Evolutionary conservation across 2,329 filamentous ascomycete species (phyloP).

Genomic region (Cadophora luteo-olivacea): DNA sequence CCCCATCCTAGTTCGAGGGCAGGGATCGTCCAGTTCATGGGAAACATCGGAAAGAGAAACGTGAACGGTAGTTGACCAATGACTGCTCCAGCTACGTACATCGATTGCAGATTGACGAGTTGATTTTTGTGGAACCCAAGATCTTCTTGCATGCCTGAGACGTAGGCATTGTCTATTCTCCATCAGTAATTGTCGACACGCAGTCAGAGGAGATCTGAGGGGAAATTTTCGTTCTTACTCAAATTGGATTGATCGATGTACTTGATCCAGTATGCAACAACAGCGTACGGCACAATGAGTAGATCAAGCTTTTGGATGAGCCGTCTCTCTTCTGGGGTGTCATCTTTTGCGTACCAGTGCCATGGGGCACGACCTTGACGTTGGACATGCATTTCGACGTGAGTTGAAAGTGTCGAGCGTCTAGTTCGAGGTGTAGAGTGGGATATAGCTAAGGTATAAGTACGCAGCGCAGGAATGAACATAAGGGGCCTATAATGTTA

Average conservation of each 20-base stretch:
- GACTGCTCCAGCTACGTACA: constrained; percentile 38
- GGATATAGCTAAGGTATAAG: not conserved
- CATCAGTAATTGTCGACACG: constrained; percentile 15
- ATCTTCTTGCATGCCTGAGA: constrained; percentile 47
- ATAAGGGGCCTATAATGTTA: not conserved
- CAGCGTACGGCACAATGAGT: constrained; percentile 61
- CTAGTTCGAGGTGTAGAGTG: not conserved
- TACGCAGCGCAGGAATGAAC: not conserved
- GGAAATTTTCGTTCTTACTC: constrained; percentile 27
- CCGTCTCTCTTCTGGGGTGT: constrained; percentile 56
- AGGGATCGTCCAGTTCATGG: constrained; percentile 41
- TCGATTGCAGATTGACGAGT: constrained; percentile 45
- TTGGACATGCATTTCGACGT: constrained; percentile 28
- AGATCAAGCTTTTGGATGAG: constrained; percentile 62
- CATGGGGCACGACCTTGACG: constrained; percentile 35
- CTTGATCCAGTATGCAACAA: constrained; percentile 59
- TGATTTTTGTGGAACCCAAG: constrained; percentile 58
- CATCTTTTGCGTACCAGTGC: constrained; percentile 56
- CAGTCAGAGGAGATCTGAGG: not conserved
- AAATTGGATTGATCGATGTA: constrained; percentile 39
- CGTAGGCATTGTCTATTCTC: constrained; percentile 43
- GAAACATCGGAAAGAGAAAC: constrained; percentile 40
- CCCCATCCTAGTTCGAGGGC: constrained; percentile 39
- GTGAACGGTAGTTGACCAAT: constrained; percentile 40
- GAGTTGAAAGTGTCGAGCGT: no score